Evolutionary conservation across 176 grass and related monocot species (phyloP), one percentile per base, ranked within the genome.

Genomic region (Thalia dealbata): DNA sequence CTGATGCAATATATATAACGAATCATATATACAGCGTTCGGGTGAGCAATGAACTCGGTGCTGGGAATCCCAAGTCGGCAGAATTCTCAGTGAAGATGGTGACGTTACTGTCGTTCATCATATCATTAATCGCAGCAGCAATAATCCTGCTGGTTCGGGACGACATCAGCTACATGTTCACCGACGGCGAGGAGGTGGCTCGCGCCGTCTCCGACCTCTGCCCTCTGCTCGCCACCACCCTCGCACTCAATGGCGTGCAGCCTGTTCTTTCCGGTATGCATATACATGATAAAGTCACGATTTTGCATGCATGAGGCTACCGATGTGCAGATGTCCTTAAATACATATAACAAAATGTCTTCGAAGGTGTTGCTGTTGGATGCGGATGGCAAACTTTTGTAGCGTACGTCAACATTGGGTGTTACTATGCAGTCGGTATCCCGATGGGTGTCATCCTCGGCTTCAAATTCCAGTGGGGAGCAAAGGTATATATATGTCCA

Each of bases 341-440:
- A 38, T 4, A 38, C 32, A 38, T 38, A 38, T 38, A 38, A 38
- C 32, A 14, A 26, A 9, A 10, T 25, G 38, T 19, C 44, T 66
- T 55, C 26, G 26, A 23, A 91, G 89, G 85, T 41, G 89, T 92
- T 3, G 89, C 83, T 1, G 85, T 88, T 51, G 89, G 85, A 0
- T 91, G 85, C 66, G 85, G 89, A 26, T 92, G 89, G 89, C 89
- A 92, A 46, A 56, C 70, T n/a, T 86, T 88, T 43, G 85, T 92
- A 13, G 83, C 89, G 2, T 92, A 86, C 25, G 89, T 88, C 41
- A 92, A 92, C 78, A 60, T 92, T 11, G 78, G 77, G 0, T 92
- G 85, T 74, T 91, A 91, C 72, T 88, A 92, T 52, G 35, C 79
- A 72, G 60, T 91, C 16, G 88, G 88, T 10, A 52, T 87, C 46